A percentile compares a stretch with the other conserved stretches of the same genome.
Conservation (phyloP, 2,329 filamentous ascomycete genomes). For the Colletotrichum acutatum region DNA sequence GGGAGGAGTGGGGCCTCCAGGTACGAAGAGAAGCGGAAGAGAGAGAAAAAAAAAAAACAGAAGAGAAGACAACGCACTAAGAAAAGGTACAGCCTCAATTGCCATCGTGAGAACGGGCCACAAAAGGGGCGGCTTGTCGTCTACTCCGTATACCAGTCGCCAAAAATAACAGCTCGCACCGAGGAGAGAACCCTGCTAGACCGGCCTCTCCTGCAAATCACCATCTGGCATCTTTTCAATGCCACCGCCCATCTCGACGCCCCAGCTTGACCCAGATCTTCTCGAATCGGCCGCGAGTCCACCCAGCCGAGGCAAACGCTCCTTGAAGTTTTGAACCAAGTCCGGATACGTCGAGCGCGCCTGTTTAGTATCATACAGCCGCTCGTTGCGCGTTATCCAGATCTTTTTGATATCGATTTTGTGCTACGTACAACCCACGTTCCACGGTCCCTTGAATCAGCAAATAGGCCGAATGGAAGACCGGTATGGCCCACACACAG, state of each 20-base stretch:
- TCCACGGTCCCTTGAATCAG: constrained; percentile 17
- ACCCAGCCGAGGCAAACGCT: constrained; percentile 16
- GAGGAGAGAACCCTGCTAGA: constrained; percentile 28
- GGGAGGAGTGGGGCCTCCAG: constrained; percentile 18
- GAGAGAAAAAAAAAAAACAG: constrained; percentile 4
- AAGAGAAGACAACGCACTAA: constrained; percentile 27
- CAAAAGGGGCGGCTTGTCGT: constrained; percentile 30
- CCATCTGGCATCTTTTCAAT: constrained; percentile 25
- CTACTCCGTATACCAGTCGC: constrained; percentile 23
- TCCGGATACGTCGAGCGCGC: background rate
- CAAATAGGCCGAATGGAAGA: background rate
- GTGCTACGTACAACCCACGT: constrained; percentile 1
- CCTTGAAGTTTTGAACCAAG: background rate
- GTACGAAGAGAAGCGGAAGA: constrained; percentile 27
- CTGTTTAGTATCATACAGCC: background rate
- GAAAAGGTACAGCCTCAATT: constrained; percentile 35
- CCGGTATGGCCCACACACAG: background rate
- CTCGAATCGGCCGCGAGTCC: constrained; percentile 15
- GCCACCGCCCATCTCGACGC: constrained; percentile 14
- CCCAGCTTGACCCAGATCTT: constrained; percentile 25
- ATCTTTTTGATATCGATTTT: constrained; percentile 29
- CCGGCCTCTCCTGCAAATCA: constrained; percentile 30
- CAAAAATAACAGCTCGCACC: constrained; percentile 35
- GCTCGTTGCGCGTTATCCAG: constrained; percentile 17
- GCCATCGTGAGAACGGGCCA: constrained; percentile 30